Base-by-base conservation (phyloP, 805 yeast genomes). In the Cyberlindnera meyerae region DNA sequence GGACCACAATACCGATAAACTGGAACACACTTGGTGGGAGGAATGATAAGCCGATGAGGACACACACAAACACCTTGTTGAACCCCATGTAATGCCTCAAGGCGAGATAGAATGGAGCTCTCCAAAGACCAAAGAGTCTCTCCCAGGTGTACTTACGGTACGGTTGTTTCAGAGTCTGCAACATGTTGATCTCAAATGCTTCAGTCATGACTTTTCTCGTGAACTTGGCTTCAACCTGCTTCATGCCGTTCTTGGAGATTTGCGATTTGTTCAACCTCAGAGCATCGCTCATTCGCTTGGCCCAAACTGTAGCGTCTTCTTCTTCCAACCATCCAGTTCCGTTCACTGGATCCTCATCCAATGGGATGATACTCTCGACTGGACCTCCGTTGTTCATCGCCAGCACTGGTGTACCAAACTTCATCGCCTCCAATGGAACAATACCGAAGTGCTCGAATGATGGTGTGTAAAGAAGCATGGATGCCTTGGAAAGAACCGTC, bases 351-450 rank as follows among this genome's bases (percentile, higher is more conserved):
- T 60, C 54, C 6, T 42, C 33, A 22, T 59, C 62, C 9, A 64
- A 40, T 3, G 70, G 55, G 3, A 54, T 45, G 4, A 68, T 52
- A 0, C 96, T 81, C 55, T 93, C 99, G 24, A 79, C 61, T 0
- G 98, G 98, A 0, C 99, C 99, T 18, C 98, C 99, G 27, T 77
- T 77, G 52, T 84, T 77, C 5, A 82, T 80, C 0, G 96, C 96
- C 34, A 93, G 62, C 0, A 89, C 96, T 0, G 95, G 87, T 0
- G 81, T 80, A 20, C 84, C 82, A 39, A 75, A 68, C 31, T 81
- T 70, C 97, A 93, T 89, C 11, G 96, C 89, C 57, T 93, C 98
- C 12, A 93, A 69, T 2, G 99, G 99, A 8, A 93, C 99, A 45
- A 93, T 93, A 11, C 99, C 99, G 56, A 93, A 93, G 62, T 93